Evolutionary conservation across 2,329 filamentous ascomycete genomes (phyloP).

Genomic region (Dactylellina parvicollis): DNA sequence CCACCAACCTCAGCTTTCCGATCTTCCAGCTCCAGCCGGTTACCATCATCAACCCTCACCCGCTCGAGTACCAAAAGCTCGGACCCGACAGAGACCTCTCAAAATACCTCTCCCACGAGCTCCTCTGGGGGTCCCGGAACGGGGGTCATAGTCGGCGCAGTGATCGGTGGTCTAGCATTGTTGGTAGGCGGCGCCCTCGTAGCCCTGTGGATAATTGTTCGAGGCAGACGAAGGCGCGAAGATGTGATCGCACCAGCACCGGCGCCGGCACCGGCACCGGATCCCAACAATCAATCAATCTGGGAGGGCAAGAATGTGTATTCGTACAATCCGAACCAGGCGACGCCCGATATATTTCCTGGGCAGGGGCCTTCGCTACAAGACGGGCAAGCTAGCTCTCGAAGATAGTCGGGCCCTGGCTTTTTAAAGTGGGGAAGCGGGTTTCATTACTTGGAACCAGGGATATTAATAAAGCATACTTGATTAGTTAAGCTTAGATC

Average conservation of each 20-base stretch:
- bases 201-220: constrained; percentile 8
- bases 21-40: neutral
- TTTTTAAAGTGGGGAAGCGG: too few relatives aligned
- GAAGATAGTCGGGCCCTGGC: too few relatives aligned
- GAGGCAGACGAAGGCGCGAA: neutral
- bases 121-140: neutral
- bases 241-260: neutral
- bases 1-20: neutral
- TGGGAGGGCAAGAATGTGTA: constrained; percentile 14
- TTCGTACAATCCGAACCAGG: constrained; percentile 20
- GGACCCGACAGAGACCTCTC: neutral
- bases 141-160: constrained; percentile 2
- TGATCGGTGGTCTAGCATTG: constrained; percentile 7
- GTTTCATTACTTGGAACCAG: too few relatives aligned
- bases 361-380: too few relatives aligned
- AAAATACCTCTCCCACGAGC: neutral
- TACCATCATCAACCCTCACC: neutral
- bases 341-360: constrained; percentile 7
- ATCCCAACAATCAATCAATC: constrained; percentile 13
- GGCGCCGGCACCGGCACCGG: neutral
- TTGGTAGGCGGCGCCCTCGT: neutral
- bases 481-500: too few relatives aligned
- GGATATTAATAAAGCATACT: too few relatives aligned
- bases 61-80: neutral
- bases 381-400: too few relatives aligned